Evolutionary conservation across 2,329 filamentous ascomycete species (phyloP), one percentile per base, ranked within the genome.

Genomic region (Fusarium udum): DNA sequence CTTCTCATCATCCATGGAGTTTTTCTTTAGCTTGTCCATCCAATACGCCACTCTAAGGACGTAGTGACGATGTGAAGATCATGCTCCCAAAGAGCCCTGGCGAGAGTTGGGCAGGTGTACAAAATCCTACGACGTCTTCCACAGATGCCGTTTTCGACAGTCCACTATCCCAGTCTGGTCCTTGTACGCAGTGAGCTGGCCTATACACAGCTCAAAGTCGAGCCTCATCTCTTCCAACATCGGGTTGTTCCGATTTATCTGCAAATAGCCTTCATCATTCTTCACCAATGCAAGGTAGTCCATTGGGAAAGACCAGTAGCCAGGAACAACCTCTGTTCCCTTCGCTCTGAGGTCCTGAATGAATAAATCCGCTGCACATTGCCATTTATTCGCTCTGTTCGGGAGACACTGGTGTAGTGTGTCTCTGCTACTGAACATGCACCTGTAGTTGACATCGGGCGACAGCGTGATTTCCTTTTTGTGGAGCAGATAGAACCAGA

Each of bases 61-160:
- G 39, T n/a, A n/a, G 3, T 13, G 20, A 6, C 12, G 6, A 11
- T 15, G 13, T 15, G 14, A 48, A 28, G 9, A 22, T 15, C 20
- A 22, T 22, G 4, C 5, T 3, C 5, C 7, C 14, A 18, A 12
- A n/a, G n/a, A 4, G 7, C 6, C 10, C 5, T 7, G 3, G 0
- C 15, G 20, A 20, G 11, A 14, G 22, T 4, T 10, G 31, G 1
- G 2, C 15, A 6, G 28, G 6, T 2, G 12, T 0, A 32, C 12
- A 18, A 7, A 10, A 13, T 14, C 12, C 15, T 34, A 14, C 20
- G 31, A 24, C 14, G 4, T 34, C 7, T 32, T 34, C 48, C 48
- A 51, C 16, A 34, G 48, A 51, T 51, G 48, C 22, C 22, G 28
- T 34, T n/a, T 51, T 11, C 48, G 48, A 24, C 48, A 34, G 31